These are phyloP conservation scores for Cryptomeria japonica DNA, from an alignment of 75 land plant species.

Conservation along the genomic window DNA sequence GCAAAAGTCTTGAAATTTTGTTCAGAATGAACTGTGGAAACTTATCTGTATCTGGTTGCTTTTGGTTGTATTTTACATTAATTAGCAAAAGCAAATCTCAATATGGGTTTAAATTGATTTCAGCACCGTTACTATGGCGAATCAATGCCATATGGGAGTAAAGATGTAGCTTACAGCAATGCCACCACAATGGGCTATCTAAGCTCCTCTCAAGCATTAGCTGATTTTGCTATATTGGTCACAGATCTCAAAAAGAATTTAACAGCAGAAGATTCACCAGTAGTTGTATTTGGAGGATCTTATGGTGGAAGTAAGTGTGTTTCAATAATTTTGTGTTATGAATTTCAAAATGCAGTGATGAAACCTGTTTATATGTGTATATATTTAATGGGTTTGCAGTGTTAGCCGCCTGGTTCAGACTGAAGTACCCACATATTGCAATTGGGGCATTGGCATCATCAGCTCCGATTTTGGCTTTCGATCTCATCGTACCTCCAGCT, in stretches of 20 bases:
- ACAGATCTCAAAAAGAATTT: constrained; percentile 47
- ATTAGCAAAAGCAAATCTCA: neutral
- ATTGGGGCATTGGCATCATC: constrained; percentile 74
- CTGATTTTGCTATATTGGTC: constrained; percentile 57
- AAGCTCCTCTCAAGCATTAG: constrained; percentile 62
- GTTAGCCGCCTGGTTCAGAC: constrained; percentile 76
- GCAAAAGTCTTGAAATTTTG: neutral
- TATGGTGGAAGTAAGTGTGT: constrained; percentile 62
- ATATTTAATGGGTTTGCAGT: constrained; percentile 25
- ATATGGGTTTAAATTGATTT: neutral
- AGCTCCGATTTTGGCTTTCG: constrained; percentile 68
- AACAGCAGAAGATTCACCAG: constrained; percentile 35
- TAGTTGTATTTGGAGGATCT: constrained; percentile 72
- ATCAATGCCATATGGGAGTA: constrained; percentile 35
- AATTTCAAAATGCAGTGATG: neutral
- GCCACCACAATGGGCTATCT: constrained; percentile 41
- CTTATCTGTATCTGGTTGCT: too few species aligned
- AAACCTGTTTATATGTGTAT: neutral
- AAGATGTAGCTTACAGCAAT: constrained; percentile 32
- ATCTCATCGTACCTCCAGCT: constrained; percentile 37
- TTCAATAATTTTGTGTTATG: too few species aligned
- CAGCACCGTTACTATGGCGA: constrained; percentile 73
- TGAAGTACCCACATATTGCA: constrained; percentile 70
- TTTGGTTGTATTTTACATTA: neutral
- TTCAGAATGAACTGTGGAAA: neutral